Conservation (phyloP, 2,329 filamentous ascomycete genomes). For the Aspergillus unguis region DNA sequence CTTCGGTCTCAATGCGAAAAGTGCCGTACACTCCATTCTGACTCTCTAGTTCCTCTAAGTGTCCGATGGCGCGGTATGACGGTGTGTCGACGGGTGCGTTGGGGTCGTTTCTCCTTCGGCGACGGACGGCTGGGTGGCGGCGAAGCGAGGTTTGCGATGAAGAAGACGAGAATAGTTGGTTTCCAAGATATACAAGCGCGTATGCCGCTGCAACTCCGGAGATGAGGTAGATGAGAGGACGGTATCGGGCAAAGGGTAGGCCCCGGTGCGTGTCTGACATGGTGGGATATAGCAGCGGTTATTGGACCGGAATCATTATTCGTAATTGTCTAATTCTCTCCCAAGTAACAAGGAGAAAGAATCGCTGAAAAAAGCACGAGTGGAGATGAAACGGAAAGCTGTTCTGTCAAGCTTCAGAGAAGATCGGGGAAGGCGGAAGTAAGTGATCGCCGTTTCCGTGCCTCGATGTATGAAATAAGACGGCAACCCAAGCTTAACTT, state of each 20-base stretch:
- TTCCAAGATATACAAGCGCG: conserved; percentile 41
- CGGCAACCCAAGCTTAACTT: too few relatives aligned
- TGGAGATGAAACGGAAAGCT: neutral
- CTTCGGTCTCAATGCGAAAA: conserved; percentile 42
- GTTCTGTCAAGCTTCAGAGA: neutral
- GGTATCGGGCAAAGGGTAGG: conserved; percentile 37
- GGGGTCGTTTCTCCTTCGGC: conserved; percentile 29
- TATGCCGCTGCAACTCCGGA: conserved; percentile 42
- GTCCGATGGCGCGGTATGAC: conserved; percentile 37
- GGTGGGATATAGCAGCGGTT: conserved; percentile 2
- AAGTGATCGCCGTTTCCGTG: too few relatives aligned
- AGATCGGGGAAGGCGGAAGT: too few relatives aligned
- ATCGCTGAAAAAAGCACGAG: neutral
- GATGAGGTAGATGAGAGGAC: conserved; percentile 41
- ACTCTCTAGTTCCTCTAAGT: conserved; percentile 39
- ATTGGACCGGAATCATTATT: conserved; percentile 5
- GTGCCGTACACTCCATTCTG: conserved; percentile 43
- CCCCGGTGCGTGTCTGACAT: conserved; percentile 33
- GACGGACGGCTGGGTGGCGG: conserved; percentile 40
- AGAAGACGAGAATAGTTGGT: conserved; percentile 27
- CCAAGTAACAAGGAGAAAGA: neutral
- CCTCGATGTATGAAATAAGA: too few relatives aligned
- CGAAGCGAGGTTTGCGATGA: conserved; percentile 30
- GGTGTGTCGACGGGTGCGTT: conserved; percentile 30
- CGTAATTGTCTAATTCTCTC: too few relatives aligned